Conservation (phyloP, 306 rosid genomes). For the Herpetospermum pedunculosum region DNA sequence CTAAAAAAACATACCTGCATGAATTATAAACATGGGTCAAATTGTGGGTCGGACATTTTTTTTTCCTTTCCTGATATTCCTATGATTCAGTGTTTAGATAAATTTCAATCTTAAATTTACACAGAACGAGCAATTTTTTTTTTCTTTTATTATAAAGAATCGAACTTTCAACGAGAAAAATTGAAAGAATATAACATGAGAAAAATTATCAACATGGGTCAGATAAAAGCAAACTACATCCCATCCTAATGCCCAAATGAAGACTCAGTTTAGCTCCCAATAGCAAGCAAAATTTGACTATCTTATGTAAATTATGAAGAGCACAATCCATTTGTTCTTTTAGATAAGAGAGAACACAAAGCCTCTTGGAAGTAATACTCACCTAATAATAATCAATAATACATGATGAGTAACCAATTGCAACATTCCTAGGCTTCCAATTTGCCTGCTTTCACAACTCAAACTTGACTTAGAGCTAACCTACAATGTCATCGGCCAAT, state of each 20-base stretch:
- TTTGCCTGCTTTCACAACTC: neutral
- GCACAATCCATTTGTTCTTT: neutral
- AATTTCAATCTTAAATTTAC: neutral
- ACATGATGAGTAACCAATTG: neutral
- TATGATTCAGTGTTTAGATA: too few relatives aligned
- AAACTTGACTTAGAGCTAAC: neutral
- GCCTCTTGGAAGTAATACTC: neutral
- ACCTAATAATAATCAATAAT: neutral
- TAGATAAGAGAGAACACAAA: neutral
- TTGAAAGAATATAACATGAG: too few relatives aligned
- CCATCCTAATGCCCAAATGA: neutral
- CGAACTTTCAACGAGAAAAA: too few relatives aligned
- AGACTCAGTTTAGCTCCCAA: neutral
- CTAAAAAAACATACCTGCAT: too few relatives aligned
- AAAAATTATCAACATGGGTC: neutral
- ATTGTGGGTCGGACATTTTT: too few relatives aligned
- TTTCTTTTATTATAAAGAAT: too few relatives aligned
- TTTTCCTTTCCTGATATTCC: too few relatives aligned
- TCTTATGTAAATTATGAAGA: neutral
- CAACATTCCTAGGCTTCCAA: neutral
- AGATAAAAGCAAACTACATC: neutral
- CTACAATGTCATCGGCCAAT: slow-evolving; percentile 23
- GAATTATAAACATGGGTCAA: too few relatives aligned
- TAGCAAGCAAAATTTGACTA: neutral
- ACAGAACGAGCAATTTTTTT: neutral